These are phyloP conservation scores for Eremochloa ophiuroides DNA, from an alignment of 176 grass and related monocot species.

Conservation along the genomic window DNA sequence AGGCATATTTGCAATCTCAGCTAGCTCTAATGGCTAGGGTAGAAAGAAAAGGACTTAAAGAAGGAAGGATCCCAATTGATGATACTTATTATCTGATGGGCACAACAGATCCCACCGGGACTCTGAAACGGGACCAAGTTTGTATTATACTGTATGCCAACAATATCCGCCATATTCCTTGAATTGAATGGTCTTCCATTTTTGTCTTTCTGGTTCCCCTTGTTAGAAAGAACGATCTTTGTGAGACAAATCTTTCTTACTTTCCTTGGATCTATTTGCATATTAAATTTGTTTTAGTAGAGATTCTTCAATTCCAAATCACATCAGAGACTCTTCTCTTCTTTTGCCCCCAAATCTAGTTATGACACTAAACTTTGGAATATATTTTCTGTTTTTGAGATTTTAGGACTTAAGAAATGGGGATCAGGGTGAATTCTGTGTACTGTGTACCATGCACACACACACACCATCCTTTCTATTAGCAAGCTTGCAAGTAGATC, in stretches of 20 bases:
- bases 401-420: not conserved
- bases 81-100: constrained; percentile 72
- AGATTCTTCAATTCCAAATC: not conserved
- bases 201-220: not conserved
- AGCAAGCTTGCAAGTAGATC: not conserved
- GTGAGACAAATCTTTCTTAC: not conserved
- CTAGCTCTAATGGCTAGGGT: constrained; percentile 31
- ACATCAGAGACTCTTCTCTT: not conserved
- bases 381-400: not conserved
- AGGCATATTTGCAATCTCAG: constrained; percentile 47
- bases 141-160: constrained; percentile 54
- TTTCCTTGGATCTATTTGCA: constrained; percentile 8
- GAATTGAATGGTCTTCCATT: not conserved
- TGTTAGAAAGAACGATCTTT: not conserved
- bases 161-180: not conserved
- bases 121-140: constrained; percentile 55
- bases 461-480: not conserved
- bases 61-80: constrained; percentile 50
- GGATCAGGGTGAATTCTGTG: not conserved
- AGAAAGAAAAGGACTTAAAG: constrained; percentile 48
- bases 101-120: constrained; percentile 53
- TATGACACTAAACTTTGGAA: not conserved
- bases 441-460: not conserved
- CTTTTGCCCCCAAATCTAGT: not conserved
- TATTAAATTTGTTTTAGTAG: constrained; percentile 7